phyloP scores from a whole-genome alignment of 176 grass and related monocot genomes.

The Miscanthus lutarioriparius region DNA sequence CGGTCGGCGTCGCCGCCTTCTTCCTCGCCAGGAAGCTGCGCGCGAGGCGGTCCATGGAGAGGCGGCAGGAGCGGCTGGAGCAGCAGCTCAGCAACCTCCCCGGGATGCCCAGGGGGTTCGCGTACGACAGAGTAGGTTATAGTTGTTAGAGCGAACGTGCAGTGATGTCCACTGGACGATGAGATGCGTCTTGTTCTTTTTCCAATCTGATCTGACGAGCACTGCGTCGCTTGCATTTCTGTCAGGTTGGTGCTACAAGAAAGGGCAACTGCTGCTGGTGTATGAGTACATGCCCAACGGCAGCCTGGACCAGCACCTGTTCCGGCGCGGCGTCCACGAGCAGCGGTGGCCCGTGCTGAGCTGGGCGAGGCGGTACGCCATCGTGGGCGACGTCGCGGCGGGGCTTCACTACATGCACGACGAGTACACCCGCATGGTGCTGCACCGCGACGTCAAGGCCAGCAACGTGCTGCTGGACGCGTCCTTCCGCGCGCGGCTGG shows the following conservation, averaged over 20 bases:
- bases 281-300: conserved; percentile 94
- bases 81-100: no score
- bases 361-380: conserved; percentile 57
- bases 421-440: conserved; percentile 58
- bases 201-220: not conserved
- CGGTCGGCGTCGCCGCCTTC: no score
- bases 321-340: conserved; percentile 7
- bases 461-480: conserved; percentile 76
- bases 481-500: conserved; percentile 50
- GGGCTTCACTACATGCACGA: conserved; percentile 74
- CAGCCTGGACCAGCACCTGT: conserved; percentile 61
- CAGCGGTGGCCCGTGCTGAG: conserved; percentile 17
- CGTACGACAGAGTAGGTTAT: no score
- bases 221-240: not conserved
- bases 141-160: no score
- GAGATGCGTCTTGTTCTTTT: not conserved
- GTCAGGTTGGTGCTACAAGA: conserved; percentile 67
- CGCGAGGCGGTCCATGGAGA: no score
- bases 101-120: no score
- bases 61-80: no score
- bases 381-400: conserved; percentile 47
- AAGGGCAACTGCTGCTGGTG: conserved; percentile 58
- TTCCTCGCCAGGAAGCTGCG: no score
- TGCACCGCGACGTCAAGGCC: conserved; percentile 88
- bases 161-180: no score